phyloP scores from a whole-genome alignment of 1,139 yeast species.

The Kodamaea sp. region DNA sequence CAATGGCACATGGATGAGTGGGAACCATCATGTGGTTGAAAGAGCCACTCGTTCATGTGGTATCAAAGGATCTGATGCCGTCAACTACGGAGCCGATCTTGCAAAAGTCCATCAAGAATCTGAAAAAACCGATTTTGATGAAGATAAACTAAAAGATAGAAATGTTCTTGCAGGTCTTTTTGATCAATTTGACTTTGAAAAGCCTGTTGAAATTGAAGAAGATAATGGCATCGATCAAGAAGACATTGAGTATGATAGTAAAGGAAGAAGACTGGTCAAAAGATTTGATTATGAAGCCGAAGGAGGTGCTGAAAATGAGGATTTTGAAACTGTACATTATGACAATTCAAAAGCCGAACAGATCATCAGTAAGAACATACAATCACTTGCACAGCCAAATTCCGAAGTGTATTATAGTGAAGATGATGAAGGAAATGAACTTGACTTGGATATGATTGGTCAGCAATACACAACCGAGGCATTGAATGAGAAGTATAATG shows the following conservation, averaged over 20 bases:
- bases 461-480: constrained; percentile 28
- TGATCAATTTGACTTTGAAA: constrained; percentile 54
- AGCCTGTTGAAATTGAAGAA: constrained; percentile 53
- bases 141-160: constrained; percentile 32
- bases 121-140: constrained; percentile 17
- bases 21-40: constrained; percentile 76
- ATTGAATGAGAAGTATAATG: constrained; percentile 23
- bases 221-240: constrained; percentile 36
- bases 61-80: constrained; percentile 3
- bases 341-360: constrained; percentile 16
- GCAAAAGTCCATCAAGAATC: constrained; percentile 10
- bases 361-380: constrained; percentile 22
- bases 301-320: constrained; percentile 23
- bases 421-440: constrained; percentile 38
- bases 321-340: constrained; percentile 18
- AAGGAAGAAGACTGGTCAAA: constrained; percentile 37
- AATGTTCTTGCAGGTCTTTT: constrained; percentile 53
- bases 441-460: constrained; percentile 29
- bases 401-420: constrained; percentile 42
- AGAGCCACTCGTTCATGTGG: constrained; percentile 27
- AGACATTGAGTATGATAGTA: constrained; percentile 47
- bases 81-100: constrained; percentile 26
- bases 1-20: constrained; percentile 78
- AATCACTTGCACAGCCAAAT: constrained; percentile 21
- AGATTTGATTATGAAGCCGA: constrained; percentile 39